Conservation (phyloP, 2,329 filamentous ascomycete species). For the Penicillium sp. region DNA sequence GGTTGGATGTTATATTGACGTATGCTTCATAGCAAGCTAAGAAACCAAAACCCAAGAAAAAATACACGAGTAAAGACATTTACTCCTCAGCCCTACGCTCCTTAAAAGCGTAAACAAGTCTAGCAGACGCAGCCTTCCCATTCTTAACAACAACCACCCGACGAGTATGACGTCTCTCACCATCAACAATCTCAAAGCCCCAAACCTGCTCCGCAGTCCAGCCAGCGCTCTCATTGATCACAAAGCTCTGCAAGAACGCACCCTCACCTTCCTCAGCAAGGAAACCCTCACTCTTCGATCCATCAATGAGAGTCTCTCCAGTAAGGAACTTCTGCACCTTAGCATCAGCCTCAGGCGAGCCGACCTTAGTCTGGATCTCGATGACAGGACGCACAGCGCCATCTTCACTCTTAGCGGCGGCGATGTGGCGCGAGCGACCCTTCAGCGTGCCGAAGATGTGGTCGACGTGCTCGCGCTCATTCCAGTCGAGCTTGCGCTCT, state of each 20-base stretch:
- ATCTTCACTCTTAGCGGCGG: slow-evolving; percentile 37
- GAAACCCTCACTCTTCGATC: slow-evolving; percentile 60
- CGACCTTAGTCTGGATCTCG: slow-evolving; percentile 40
- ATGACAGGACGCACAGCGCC: slow-evolving; percentile 38
- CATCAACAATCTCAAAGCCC: slow-evolving; percentile 48
- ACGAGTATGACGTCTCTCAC: slow-evolving; percentile 44
- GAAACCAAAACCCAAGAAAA: not conserved
- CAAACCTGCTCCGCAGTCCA: slow-evolving; percentile 60
- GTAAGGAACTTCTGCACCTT: slow-evolving; percentile 40
- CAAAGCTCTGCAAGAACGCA: slow-evolving; percentile 51
- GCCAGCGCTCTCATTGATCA: slow-evolving; percentile 47
- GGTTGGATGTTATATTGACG: not conserved
- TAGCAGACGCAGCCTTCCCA: slow-evolving; percentile 36
- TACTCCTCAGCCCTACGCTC: slow-evolving; percentile 9
- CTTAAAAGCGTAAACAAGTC: slow-evolving; percentile 45
- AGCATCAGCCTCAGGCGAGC: slow-evolving; percentile 40
- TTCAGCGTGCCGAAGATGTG: slow-evolving; percentile 74
- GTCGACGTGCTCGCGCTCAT: slow-evolving; percentile 67
- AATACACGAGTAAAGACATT: not conserved
- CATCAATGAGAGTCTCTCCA: slow-evolving; percentile 51
- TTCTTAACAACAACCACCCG: slow-evolving; percentile 44
- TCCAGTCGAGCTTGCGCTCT: slow-evolving; percentile 57
- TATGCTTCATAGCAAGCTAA: not conserved
- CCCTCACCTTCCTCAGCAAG: slow-evolving; percentile 53
- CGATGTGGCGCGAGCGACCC: slow-evolving; percentile 58